Percentiles rank a stretch among this genome's conserved stretches.
Evolutionary conservation across 1,139 yeast genomes (phyloP).

Genomic region (Yamadazyma triangularis): DNA sequence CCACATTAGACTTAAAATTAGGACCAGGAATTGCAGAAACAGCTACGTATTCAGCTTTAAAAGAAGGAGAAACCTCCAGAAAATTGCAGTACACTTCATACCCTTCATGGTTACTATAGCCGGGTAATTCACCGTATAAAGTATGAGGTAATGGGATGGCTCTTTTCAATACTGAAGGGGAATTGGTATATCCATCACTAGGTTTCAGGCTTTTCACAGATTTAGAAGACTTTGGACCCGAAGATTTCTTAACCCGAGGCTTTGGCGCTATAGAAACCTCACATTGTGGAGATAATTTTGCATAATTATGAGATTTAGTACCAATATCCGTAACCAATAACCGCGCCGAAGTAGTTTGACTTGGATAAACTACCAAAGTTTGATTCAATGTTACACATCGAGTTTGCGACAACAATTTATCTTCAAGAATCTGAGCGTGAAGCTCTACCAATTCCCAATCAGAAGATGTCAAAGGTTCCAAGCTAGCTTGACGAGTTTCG

Average conservation of each 20-base stretch:
- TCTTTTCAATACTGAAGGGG: slow-evolving; percentile 46
- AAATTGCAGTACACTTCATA: slow-evolving; percentile 45
- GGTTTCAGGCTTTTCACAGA: slow-evolving; percentile 27
- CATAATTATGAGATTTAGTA: slow-evolving; percentile 42
- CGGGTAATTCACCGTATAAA: slow-evolving; percentile 21
- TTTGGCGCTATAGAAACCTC: slow-evolving; percentile 86
- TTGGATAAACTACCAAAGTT: slow-evolving; percentile 66
- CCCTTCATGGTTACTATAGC: slow-evolving; percentile 15
- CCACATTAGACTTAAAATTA: slow-evolving; percentile 19
- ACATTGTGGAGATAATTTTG: slow-evolving; percentile 64
- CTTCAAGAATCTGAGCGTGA: slow-evolving; percentile 75
- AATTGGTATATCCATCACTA: slow-evolving; percentile 22
- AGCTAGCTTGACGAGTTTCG: slow-evolving; percentile 56
- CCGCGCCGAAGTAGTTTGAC: slow-evolving; percentile 59
- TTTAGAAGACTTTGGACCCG: slow-evolving; percentile 21
- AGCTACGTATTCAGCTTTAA: slow-evolving; percentile 43
- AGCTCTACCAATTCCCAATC: slow-evolving; percentile 94
- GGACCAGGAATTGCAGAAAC: slow-evolving; percentile 61
- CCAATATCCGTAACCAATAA: slow-evolving; percentile 63
- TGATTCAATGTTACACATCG: slow-evolving; percentile 67
- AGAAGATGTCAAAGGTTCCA: slow-evolving; percentile 71
- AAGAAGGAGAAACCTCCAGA: slow-evolving; percentile 23
- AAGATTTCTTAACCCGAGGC: slow-evolving; percentile 36
- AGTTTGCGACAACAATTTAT: slow-evolving; percentile 71
- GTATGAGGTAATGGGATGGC: slow-evolving; percentile 56